Conservation (phyloP, 2,329 filamentous ascomycete species). For the Chrysosporium keratinophilum region DNA sequence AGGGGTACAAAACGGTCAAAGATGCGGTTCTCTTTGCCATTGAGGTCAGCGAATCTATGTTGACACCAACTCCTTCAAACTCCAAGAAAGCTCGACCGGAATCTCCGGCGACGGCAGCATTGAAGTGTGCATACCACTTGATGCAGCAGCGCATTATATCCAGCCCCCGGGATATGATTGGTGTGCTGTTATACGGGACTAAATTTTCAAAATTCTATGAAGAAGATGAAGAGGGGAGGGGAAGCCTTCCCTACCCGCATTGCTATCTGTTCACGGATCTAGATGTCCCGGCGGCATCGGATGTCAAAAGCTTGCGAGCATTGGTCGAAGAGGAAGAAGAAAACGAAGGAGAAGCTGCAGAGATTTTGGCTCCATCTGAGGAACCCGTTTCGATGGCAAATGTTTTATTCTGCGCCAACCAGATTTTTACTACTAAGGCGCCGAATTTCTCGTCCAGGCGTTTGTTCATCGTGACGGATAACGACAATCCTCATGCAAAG, state of each 20-base stretch:
- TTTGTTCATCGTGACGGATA: conserved; percentile 92
- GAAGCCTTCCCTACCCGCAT: conserved; percentile 64
- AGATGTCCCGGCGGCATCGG: conserved; percentile 72
- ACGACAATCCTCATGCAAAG: conserved; percentile 69
- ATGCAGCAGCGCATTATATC: conserved; percentile 99
- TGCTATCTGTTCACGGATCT: conserved; percentile 87
- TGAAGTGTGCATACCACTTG: conserved; percentile 87
- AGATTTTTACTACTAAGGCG: conserved; percentile 90
- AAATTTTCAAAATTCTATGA: conserved; percentile 69
- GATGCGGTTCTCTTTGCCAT: conserved; percentile 98
- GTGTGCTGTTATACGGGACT: conserved; percentile 83
- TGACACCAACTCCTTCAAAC: conserved; percentile 54
- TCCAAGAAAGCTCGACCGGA: conserved; percentile 69
- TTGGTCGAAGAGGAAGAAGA: conserved; percentile 74
- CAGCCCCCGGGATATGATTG: conserved; percentile 94
- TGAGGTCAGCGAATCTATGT: conserved; percentile 81
- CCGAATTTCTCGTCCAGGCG: conserved; percentile 87
- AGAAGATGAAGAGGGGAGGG: conserved; percentile 48
- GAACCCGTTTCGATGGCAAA: conserved; percentile 73
- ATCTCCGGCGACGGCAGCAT: conserved; percentile 67
- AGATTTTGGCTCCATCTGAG: conserved; percentile 58
- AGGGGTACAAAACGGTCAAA: conserved; percentile 86
- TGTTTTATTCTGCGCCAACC: conserved; percentile 87
- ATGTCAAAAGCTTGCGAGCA: conserved; percentile 68
- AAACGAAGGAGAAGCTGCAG: conserved; percentile 60